A percentile compares a stretch with the other conserved stretches of the same genome.
These are phyloP conservation scores for Penicillium paradoxum DNA, from an alignment of 495 filamentous ascomycete genomes.

Conservation along the genomic window DNA sequence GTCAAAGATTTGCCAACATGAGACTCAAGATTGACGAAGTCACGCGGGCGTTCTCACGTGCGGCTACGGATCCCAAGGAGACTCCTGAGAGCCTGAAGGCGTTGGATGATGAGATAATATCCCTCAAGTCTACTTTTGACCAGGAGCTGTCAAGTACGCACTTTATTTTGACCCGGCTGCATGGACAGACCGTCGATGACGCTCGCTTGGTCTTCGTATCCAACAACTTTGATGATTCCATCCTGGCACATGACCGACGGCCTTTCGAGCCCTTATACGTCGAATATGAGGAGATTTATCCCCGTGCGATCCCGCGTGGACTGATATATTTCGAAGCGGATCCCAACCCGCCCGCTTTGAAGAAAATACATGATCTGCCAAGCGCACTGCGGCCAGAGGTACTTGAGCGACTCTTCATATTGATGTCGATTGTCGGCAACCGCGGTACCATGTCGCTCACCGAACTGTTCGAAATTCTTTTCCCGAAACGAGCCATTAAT, in stretches of 20 bases:
- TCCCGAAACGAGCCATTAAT: slow-evolving; percentile 23
- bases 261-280: slow-evolving; percentile 51
- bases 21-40: slow-evolving; percentile 25
- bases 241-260: slow-evolving; percentile 61
- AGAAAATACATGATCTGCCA: slow-evolving; percentile 14
- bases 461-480: slow-evolving; percentile 23
- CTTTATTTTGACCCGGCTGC: slow-evolving; percentile 8
- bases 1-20: slow-evolving; percentile 25
- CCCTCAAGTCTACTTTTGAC: slow-evolving; percentile 1
- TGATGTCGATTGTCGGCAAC: slow-evolving; percentile 20
- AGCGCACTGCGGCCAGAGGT: slow-evolving; percentile 5
- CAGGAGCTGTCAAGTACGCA: slow-evolving; percentile 18
- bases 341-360: slow-evolving; percentile 13
- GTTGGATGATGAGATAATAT: slow-evolving; percentile 20
- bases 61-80: slow-evolving; percentile 26
- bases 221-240: slow-evolving; percentile 34
- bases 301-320: slow-evolving; percentile 21
- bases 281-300: slow-evolving; percentile 53
- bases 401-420: slow-evolving; percentile 19
- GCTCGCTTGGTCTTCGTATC: slow-evolving; percentile 12
- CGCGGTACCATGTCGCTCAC: slow-evolving; percentile 18
- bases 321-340: slow-evolving; percentile 40
- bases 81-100: slow-evolving; percentile 29
- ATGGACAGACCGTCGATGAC: slow-evolving; percentile 20
- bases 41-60: slow-evolving; percentile 24